Evolutionary conservation across 495 filamentous ascomycete genomes (phyloP), one percentile per base, ranked within the genome.

Genomic region (Penicillium nucicola): DNA sequence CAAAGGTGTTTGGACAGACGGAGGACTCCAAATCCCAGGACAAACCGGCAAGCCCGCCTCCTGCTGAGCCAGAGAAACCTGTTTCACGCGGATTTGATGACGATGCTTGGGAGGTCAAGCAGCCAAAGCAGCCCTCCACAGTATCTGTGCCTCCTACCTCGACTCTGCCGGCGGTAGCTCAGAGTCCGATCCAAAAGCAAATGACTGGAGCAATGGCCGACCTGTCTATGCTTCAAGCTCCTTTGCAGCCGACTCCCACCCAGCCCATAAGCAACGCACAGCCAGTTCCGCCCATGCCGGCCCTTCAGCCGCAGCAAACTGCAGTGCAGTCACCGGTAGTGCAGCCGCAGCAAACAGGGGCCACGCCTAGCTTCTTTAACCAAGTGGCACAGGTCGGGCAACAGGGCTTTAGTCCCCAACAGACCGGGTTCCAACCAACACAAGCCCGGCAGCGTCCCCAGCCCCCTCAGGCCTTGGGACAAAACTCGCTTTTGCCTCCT

Each of bases 41-140:
- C 2, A 44, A 49, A 22, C 74, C 72, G 33, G 72, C 71, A 13
- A 71, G 71, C 32, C 72, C 76, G 30, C 61, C 77, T 30, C 53
- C 69, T 11, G 64, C 70, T 2, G 37, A 40, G 18, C 54, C 76
- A 3, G 69, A 76, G 38, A 75, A 75, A 48, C 77, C 84, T 15
- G 66, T 68, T 25, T 42, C 67, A 15, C 69, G 75, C 42, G 90
- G 90, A 17, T 97, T 99, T 54, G 93, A 99, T 35, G 95, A 98
- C 60, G 89, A 97, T 75, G 95, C 95, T 22, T 99, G 93, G 93
- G 89, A 92, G 61, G 85, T 93, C 8, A 97, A 97, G 73, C 89
- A 91, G n/a, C 78, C 88, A n/a, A 89, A 84, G 65, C 80, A 84
- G 53, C 64, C 73, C 3, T 52, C 67, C 42, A 20, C 61, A 25